Base-by-base conservation (phyloP, 2,329 filamentous ascomycete genomes). In the Diplocarpon rosae region DNA sequence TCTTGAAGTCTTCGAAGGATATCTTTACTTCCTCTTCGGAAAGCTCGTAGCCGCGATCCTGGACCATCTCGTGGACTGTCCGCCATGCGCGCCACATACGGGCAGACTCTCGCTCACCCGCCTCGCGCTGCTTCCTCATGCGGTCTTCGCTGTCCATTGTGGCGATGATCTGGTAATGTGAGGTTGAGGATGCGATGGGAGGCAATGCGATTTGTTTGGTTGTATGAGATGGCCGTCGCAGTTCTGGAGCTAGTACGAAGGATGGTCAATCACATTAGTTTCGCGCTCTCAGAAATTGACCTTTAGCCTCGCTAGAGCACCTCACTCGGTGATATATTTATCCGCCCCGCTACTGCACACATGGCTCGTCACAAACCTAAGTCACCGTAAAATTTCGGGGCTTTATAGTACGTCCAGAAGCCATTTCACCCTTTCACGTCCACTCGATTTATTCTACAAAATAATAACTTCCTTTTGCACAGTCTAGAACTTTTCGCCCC, bases 1-100 rank as follows among this genome's bases (percentile, higher is more conserved):
- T 56, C 59, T 76, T 77, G 69, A 96, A 98, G 16, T 83, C 76
- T n/a, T 86, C 79, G 27, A 95, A 80, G 11, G 83, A 76, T 56
- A 96, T 85, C 62, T 81, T 81, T 63, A 94, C 77, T 70, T 98
- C 92, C 40, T 88, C 83, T 54, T 95, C 86, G 31, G 85, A 76
- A 34, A 98, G 75, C 61, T 94, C 84, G 68, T 98, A 98, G 59
- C 93, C 92, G 64, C 90, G 72, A 65, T 96, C 92, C 50, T 76
- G 73, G 57, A 92, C 83, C 90, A 98, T 94, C 73, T 98, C 86
- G 66, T 94, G 87, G 39, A 88, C 80, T 8, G 92, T 98, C 66
- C 80, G 80, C 78, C 86, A 93, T 58, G 89, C 87, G 65, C 90
- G 85, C 90, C 92, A 98, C 56, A 95, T 78, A 62, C 85, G 80